Evolutionary conservation across 176 grass and related monocot genomes (phyloP), one percentile per base, ranked within the genome.

Genomic region (Aegilops speltoides): DNA sequence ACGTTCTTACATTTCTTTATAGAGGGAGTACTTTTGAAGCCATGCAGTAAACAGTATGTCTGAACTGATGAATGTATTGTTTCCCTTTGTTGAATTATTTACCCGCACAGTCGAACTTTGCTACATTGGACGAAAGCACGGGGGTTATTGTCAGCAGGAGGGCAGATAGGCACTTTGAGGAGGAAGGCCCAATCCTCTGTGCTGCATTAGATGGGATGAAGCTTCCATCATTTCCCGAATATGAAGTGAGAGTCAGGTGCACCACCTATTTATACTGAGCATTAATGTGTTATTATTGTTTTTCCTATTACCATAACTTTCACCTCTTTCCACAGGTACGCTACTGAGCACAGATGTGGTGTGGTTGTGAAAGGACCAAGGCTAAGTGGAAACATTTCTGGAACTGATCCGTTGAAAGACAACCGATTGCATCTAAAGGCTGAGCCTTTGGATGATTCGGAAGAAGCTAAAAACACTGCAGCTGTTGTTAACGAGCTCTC

Each of bases 361-460:
- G 97, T 99, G 48, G 97, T 99, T 88, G 92, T 99, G n/a, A 99
- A 99, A 92, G 94, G 94, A 23, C 97, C 92, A 62, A 96, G 72
- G 71, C 67, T 99, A 16, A 99, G 94, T 82, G 97, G 97, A 73
- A 96, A 96, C 68, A 99, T 99, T 90, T 99, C 94, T n/a, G 97
- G 97, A 86, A 98, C 97, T 2, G 94, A 98, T 66, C 97, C 92
- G 25, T 77, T 98, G 70, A 98, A 98, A 77, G 94, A 98, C 71
- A 98, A 91, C 41, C 92, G 97, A 14, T 86, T 98, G 88, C 92
- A 93, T 84, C 88, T 98, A 22, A 96, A 91, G 73, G 92, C 97
- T 67, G 85, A 94, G 54, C 86, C 94, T 73, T 62, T 99, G 65
- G 94, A 96, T 83, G 91, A 91, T 45, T 93, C 94, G 19, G 92